Evolutionary conservation across 352 stramenopile species (phyloP).

Genomic region (Globisporangium parvum): DNA sequence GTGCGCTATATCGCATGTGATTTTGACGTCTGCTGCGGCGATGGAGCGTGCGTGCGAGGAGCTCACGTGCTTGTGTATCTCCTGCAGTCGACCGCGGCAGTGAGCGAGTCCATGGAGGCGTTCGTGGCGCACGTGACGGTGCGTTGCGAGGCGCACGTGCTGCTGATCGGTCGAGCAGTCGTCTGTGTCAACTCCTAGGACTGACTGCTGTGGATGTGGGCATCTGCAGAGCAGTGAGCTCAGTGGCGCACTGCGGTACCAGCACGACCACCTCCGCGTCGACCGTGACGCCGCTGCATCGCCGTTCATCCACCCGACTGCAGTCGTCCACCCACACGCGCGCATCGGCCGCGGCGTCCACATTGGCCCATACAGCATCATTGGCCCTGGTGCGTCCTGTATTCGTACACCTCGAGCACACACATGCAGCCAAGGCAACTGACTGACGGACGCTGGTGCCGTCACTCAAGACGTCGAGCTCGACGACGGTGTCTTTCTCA

Average conservation of each 20-base stretch:
- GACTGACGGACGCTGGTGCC: not conserved
- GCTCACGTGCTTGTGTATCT: not conserved
- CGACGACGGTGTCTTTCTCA: conserved; percentile 51
- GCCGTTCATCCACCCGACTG: conserved; percentile 50
- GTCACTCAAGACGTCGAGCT: conserved; percentile 48
- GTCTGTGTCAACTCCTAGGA: not conserved
- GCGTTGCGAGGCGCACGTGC: not conserved
- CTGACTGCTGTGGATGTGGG: not conserved
- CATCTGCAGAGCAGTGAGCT: conserved; percentile 3
- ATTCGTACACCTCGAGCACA: not conserved
- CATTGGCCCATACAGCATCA: conserved; percentile 64
- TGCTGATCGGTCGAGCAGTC: no score
- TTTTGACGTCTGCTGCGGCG: not conserved
- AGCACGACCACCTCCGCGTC: not conserved
- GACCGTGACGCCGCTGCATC: not conserved
- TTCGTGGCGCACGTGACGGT: conserved; percentile 43
- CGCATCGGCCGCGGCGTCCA: conserved; percentile 50
- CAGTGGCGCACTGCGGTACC: conserved; percentile 1
- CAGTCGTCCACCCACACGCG: conserved; percentile 62
- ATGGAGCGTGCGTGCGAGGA: not conserved
- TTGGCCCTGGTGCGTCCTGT: conserved; percentile 42
- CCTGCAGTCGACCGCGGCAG: conserved; percentile 1
- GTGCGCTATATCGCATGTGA: not conserved
- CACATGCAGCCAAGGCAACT: not conserved
- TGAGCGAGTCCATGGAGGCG: conserved; percentile 42